These are phyloP conservation scores for Penicillium paradoxum DNA, from an alignment of 495 filamentous ascomycete genomes.

Conservation along the genomic window DNA sequence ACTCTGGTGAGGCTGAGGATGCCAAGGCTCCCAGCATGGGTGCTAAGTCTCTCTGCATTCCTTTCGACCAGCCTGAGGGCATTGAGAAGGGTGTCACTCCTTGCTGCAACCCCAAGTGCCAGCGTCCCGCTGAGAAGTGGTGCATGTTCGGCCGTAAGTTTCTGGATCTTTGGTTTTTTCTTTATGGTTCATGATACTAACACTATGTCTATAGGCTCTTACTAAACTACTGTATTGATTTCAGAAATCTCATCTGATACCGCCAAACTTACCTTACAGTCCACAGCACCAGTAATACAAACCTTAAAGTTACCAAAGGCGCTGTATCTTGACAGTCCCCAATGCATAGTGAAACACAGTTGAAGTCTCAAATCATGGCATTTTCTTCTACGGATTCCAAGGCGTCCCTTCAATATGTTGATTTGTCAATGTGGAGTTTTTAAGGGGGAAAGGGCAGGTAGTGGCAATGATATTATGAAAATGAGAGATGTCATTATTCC, in stretches of 20 bases:
- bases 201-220: constrained; percentile 14
- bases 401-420: neutral
- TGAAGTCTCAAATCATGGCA: neutral
- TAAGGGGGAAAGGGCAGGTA: constrained; percentile 2
- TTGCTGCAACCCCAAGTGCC: constrained; percentile 84
- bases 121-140: constrained; percentile 67
- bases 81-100: constrained; percentile 75
- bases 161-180: neutral
- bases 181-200: neutral
- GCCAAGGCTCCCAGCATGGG: constrained; percentile 88
- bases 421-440: constrained; percentile 4
- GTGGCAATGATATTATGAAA: constrained; percentile 8
- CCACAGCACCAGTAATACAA: neutral
- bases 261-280: neutral
- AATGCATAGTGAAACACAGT: neutral
- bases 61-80: constrained; percentile 88
- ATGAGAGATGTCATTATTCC: constrained; percentile 9
- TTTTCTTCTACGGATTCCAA: neutral
- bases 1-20: constrained; percentile 64
- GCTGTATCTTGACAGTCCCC: neutral
- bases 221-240: constrained; percentile 13
- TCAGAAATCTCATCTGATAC: neutral
- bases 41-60: constrained; percentile 95
- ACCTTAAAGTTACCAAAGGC: neutral
- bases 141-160: constrained; percentile 72